These are phyloP conservation scores for Saturnispora bothae DNA, from an alignment of 805 yeast species.

Conservation along the genomic window DNA sequence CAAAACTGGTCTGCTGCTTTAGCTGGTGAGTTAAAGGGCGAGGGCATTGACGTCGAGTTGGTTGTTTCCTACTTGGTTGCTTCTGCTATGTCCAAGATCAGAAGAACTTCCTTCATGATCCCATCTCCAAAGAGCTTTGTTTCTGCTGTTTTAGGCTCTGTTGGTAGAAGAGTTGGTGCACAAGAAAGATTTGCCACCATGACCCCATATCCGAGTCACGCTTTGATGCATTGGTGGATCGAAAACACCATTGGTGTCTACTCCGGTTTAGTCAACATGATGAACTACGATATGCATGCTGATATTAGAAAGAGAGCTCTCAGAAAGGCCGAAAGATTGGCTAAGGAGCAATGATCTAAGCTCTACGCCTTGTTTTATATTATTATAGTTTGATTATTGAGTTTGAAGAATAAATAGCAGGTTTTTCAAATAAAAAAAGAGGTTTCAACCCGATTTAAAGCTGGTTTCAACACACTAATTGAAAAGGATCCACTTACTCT, in stretches of 20 bases:
- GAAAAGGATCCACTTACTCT: too few relatives aligned
- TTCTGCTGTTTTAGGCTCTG: slow-evolving; percentile 48
- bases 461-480: too few relatives aligned
- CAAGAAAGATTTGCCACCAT: slow-evolving; percentile 78
- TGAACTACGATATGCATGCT: slow-evolving; percentile 71
- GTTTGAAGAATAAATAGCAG: neutral
- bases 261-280: slow-evolving; percentile 53
- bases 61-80: slow-evolving; percentile 84
- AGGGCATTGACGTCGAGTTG: slow-evolving; percentile 76
- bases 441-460: too few relatives aligned
- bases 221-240: slow-evolving; percentile 76
- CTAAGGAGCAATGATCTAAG: slow-evolving; percentile 13
- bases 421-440: too few relatives aligned
- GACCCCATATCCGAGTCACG: slow-evolving; percentile 94
- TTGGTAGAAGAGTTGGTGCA: slow-evolving; percentile 86
- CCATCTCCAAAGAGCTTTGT: slow-evolving; percentile 83
- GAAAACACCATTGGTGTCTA: slow-evolving; percentile 76
- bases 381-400: neutral
- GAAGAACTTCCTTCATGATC: slow-evolving; percentile 59
- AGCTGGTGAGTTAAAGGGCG: slow-evolving; percentile 66
- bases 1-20: slow-evolving; percentile 88
- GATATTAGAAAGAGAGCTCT: slow-evolving; percentile 76
- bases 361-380: neutral
- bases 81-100: slow-evolving; percentile 91
- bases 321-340: slow-evolving; percentile 49